Evolutionary conservation across 2,329 filamentous ascomycete species (phyloP).

Genomic region (Colletotrichum destructivum): DNA sequence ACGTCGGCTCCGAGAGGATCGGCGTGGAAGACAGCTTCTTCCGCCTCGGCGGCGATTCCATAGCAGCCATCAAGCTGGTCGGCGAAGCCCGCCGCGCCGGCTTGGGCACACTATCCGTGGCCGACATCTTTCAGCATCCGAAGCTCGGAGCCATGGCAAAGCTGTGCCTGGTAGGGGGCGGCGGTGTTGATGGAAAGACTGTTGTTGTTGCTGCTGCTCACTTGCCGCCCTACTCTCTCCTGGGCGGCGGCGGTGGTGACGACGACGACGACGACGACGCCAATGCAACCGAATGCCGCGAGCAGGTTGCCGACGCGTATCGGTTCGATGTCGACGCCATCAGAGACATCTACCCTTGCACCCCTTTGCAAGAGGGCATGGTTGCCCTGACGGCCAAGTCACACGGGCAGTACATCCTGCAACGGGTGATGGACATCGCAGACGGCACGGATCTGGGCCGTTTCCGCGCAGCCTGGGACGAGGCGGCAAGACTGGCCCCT

Average conservation of each 20-base stretch:
- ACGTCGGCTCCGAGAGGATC: background rate
- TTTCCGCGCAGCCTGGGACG: conserved; percentile 43
- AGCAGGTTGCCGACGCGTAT: background rate
- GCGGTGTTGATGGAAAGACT: background rate
- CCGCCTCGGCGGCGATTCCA: conserved; percentile 46
- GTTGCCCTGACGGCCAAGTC: conserved; percentile 42
- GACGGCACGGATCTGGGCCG: conserved; percentile 8
- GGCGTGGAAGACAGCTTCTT: conserved; percentile 46
- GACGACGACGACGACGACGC: background rate
- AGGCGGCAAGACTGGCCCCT: conserved; percentile 33
- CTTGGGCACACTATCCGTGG: background rate
- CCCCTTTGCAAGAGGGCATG: conserved; percentile 27
- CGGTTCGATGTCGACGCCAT: background rate
- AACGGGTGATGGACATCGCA: conserved; percentile 40
- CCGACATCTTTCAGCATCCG: conserved; percentile 16
- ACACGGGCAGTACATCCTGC: conserved; percentile 23
- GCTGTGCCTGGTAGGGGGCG: background rate
- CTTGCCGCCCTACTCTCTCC: background rate
- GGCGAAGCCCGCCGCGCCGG: conserved; percentile 2
- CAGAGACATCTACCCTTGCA: conserved; percentile 16
- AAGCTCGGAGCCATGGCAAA: conserved; percentile 20
- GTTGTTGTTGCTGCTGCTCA: background rate
- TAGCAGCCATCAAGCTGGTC: conserved; percentile 46
- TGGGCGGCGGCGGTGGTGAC: background rate
- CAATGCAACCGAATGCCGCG: background rate